Conservation (phyloP, 139 green algal species). For the Chlorella sp. region DNA sequence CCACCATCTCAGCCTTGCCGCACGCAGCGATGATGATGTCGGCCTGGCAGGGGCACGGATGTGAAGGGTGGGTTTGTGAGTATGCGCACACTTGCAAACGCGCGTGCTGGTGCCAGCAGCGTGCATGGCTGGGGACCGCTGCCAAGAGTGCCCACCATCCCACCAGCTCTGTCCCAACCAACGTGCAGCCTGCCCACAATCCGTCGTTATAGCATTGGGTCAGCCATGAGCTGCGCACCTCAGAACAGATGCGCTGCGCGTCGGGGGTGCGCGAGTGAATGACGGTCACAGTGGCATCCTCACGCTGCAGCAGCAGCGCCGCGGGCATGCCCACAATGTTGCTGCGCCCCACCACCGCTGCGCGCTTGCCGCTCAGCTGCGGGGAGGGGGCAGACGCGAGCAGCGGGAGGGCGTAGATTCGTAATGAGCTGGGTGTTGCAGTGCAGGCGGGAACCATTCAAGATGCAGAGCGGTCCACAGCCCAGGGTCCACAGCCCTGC, state of each 20-base stretch:
- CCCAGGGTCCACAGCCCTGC: too few relatives aligned
- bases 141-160: too few relatives aligned
- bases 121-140: too few relatives aligned
- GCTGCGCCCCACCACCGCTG: conserved; percentile 90
- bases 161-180: too few relatives aligned
- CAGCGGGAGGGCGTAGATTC: too few relatives aligned
- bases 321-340: conserved; percentile 96
- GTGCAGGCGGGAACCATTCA: too few relatives aligned
- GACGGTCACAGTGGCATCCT: conserved; percentile 66
- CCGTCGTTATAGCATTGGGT: too few relatives aligned
- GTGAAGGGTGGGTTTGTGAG: not conserved
- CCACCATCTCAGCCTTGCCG: conserved; percentile 90
- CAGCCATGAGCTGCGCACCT: too few relatives aligned
- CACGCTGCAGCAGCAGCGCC: conserved; percentile 78
- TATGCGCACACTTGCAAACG: too few relatives aligned
- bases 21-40: conserved; percentile 97
- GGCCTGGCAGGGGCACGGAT: conserved; percentile 44
- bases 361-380: conserved; percentile 66
- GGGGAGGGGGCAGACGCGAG: conserved; percentile 37
- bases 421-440: too few relatives aligned
- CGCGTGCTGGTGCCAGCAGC: not conserved
- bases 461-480: too few relatives aligned
- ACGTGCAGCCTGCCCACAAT: too few relatives aligned
- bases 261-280: conserved; percentile 68
- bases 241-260: conserved; percentile 66